Base-by-base conservation (phyloP, 352 stramenopile species). In the Pythium plurisporium region DNA sequence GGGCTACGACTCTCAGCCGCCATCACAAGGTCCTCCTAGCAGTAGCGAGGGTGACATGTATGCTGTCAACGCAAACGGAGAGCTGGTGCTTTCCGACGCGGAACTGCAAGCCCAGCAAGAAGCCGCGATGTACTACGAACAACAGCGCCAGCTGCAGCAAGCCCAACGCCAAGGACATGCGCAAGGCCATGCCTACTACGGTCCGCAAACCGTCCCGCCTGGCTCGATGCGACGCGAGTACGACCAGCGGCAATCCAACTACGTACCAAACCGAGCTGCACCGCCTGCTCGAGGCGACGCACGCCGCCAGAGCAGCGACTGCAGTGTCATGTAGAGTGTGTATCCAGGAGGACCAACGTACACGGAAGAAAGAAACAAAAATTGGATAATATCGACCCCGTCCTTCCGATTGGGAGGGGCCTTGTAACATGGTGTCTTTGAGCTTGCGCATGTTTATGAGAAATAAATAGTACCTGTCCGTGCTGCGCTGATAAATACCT, bases 71-170 rank as follows among this genome's bases (percentile, higher is more conserved):
- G 65, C 55, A 34, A 72, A 90, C 53, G 79, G 79, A 0, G 64
- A 87, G 51, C 64, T 92, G 33, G 30, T 86, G 42, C 41, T 94
- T 9, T 80, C 76, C 5, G 67, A 84, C 42, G 73, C 82, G 34
- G 76, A 89, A 9, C 55, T 94, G 5, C 79, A 87, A 41, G 79
- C 76, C 5, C 85, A 94, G 59, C 79, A 71, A 23, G 67, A 89
- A 30, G 59, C 59, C 1, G 59, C 57, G 6, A 19, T 59, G 36
- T 91, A 86, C 47, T 94, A 90, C 53, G 71, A 87, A n/a, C 72
- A 91, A 49, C 73, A 80, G 45, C 87, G 88, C 3, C 57, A 73
- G 7, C 66, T 74, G 11, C 61, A 67, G 22, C 65, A 48, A 10
- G 25, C 54, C 11, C 43, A 40, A n/a, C 20, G 31, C 3, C 54